These are phyloP conservation scores for Rhizopogon roseolus DNA, from an alignment of 768 basidiomycete genomes.

Conservation along the genomic window DNA sequence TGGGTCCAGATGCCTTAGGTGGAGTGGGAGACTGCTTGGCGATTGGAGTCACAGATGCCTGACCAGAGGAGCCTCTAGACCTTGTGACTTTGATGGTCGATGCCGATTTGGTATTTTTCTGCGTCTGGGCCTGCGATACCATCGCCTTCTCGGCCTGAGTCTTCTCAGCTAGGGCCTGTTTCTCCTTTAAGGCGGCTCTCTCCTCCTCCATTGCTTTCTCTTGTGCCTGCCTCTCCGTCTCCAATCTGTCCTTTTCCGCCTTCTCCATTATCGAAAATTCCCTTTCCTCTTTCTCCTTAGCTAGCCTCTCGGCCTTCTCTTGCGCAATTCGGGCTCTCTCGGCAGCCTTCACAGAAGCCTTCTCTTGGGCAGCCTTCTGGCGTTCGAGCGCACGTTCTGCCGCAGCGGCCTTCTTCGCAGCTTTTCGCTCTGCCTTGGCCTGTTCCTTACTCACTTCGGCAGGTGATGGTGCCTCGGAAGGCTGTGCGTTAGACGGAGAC, in stretches of 20 bases:
- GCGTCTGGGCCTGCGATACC: conserved; percentile 18
- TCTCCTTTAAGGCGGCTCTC: conserved; percentile 29
- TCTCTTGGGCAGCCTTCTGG: conserved; percentile 53
- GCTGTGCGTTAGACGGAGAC: conserved; percentile 19
- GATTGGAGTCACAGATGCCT: neutral
- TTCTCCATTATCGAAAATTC: conserved; percentile 33
- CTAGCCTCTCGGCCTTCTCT: conserved; percentile 50
- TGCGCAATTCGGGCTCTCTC: conserved; percentile 50
- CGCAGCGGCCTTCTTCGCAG: conserved; percentile 60
- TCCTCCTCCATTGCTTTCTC: conserved; percentile 31
- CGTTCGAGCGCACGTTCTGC: conserved; percentile 60
- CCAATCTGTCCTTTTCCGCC: conserved; percentile 33
- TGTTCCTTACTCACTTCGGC: conserved; percentile 37
- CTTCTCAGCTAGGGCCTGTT: conserved; percentile 21
- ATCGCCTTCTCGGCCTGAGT: conserved; percentile 22
- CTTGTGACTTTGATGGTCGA: conserved; percentile 9
- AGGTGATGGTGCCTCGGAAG: conserved; percentile 19
- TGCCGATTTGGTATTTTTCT: conserved; percentile 20
- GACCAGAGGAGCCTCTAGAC: conserved; percentile 5
- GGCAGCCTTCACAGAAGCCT: conserved; percentile 43
- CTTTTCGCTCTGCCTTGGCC: conserved; percentile 58
- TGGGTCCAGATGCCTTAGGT: conserved; percentile 28
- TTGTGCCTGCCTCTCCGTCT: conserved; percentile 29
- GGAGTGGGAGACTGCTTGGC: conserved; percentile 17
- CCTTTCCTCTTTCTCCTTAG: conserved; percentile 32